phyloP scores from a whole-genome alignment of 139 green algal genomes.

The Pleodorina starrii region DNA sequence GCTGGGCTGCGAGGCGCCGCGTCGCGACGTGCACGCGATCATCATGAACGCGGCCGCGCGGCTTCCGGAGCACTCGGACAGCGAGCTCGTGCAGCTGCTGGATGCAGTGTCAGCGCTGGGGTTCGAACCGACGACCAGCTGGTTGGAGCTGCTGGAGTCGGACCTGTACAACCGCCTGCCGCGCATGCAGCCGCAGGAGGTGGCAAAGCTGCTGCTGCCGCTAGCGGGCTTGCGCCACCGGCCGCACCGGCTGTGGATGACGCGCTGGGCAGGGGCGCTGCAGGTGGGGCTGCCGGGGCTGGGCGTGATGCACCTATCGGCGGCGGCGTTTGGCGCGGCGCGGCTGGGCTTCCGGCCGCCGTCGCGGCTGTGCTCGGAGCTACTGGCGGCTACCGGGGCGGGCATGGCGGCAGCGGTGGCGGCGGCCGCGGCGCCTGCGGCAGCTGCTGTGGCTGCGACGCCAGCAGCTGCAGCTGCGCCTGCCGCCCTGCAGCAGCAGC shows the following conservation, averaged over 20 bases:
- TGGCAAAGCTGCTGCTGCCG: background rate
- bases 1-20: background rate
- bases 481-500: background rate
- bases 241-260: conserved; percentile 51
- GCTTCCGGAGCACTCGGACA: conserved; percentile 15
- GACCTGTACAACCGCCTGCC: conserved; percentile 25
- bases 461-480: background rate
- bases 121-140: background rate
- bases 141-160: conserved; percentile 16
- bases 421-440: background rate
- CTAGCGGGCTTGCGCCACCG: conserved; percentile 60
- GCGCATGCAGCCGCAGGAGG: background rate
- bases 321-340: background rate
- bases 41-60: background rate
- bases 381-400: background rate
- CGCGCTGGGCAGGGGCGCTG: conserved; percentile 46
- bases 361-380: background rate
- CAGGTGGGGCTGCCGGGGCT: background rate
- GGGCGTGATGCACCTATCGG: background rate
- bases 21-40: background rate
- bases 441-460: background rate
- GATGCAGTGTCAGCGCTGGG: background rate
- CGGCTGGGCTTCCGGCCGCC: conserved; percentile 24
- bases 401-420: background rate
- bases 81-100: conserved; percentile 18